These are phyloP conservation scores for Calonectria fujianensis DNA, from an alignment of 2,329 filamentous ascomycete genomes.

Conservation along the genomic window DNA sequence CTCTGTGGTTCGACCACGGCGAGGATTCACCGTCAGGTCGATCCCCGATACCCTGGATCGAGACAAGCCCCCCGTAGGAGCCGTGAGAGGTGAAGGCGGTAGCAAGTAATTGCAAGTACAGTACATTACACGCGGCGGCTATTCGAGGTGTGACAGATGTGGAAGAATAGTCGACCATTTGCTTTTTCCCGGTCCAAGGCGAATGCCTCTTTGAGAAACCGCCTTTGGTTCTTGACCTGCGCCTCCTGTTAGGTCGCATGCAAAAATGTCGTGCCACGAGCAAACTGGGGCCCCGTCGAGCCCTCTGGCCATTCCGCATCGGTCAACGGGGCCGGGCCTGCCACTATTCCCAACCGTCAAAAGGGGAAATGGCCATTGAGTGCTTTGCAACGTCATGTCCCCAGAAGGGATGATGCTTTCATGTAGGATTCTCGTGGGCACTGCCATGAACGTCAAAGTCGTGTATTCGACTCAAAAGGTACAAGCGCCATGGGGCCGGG, in stretches of 20 bases:
- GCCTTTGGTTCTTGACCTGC: background rate
- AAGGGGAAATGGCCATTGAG: background rate
- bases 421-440: background rate
- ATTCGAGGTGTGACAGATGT: background rate
- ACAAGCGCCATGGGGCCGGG: background rate
- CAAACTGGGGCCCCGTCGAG: background rate
- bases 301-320: background rate
- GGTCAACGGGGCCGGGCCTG: background rate
- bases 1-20: background rate
- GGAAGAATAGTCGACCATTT: background rate
- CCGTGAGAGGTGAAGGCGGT: too few species aligned
- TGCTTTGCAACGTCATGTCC: slow-evolving; percentile 13
- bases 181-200: slow-evolving; percentile 21
- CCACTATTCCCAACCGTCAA: slow-evolving; percentile 2
- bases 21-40: slow-evolving; percentile 3
- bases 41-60: background rate
- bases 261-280: background rate
- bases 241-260: background rate
- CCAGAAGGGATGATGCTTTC: slow-evolving; percentile 3
- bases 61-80: background rate
- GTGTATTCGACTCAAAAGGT: slow-evolving; percentile 14
- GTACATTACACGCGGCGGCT: background rate
- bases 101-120: background rate
- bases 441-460: slow-evolving; percentile 4
- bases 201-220: too few species aligned